phyloP scores from a whole-genome alignment of 768 basidiomycete genomes.

The Phylloporus rhodoxanthus region DNA sequence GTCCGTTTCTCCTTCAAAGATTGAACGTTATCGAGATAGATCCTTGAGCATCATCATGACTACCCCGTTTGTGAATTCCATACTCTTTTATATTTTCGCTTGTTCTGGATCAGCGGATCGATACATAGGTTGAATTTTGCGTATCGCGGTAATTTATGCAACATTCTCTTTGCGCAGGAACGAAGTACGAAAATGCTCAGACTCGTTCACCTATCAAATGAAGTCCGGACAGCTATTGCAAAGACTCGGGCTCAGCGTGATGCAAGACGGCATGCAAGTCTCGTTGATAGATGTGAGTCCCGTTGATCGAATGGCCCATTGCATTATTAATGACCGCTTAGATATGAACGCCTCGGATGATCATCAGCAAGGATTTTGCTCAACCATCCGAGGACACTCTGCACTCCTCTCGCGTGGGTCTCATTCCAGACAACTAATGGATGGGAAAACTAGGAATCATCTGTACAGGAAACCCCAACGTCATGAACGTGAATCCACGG shows the following conservation, averaged over 20 bases:
- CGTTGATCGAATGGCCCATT: constrained; percentile 5
- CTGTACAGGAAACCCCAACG: constrained; percentile 32
- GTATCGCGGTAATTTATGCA: constrained; percentile 36
- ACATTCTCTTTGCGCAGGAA: background rate
- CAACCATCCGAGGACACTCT: constrained; percentile 38
- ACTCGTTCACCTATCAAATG: constrained; percentile 32
- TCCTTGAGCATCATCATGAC: constrained; percentile 44
- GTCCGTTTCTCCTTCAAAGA: constrained; percentile 31
- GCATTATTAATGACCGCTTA: constrained; percentile 21
- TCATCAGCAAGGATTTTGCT: constrained; percentile 33
- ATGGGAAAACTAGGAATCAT: constrained; percentile 28
- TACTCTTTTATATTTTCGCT: constrained; percentile 39
- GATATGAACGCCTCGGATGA: constrained; percentile 37
- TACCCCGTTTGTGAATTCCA: constrained; percentile 39
- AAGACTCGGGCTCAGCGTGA: constrained; percentile 23
- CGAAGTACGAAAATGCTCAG: constrained; percentile 29
- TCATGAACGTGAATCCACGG: constrained; percentile 7
- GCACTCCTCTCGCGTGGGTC: constrained; percentile 30
- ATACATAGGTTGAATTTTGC: constrained; percentile 36
- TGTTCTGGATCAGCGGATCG: constrained; percentile 35
- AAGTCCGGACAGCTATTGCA: constrained; percentile 30
- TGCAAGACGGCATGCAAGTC: constrained; percentile 24
- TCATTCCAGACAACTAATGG: constrained; percentile 21
- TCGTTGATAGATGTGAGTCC: constrained; percentile 35
- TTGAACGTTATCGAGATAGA: constrained; percentile 40